Evolutionary conservation across 441 rosid genomes (phyloP).

Genomic region (Dalechampia spathulata): DNA sequence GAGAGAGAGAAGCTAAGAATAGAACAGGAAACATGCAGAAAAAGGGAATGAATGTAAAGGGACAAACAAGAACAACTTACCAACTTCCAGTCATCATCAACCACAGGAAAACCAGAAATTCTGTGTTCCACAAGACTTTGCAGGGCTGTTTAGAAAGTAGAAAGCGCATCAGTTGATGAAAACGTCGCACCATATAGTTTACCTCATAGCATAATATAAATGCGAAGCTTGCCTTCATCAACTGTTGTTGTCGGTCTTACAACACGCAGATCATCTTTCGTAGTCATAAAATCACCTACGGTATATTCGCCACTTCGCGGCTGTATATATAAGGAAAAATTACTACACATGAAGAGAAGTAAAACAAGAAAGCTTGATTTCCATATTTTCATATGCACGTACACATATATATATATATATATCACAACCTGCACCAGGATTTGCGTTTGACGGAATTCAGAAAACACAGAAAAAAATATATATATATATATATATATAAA

Average conservation of each 20-base stretch:
- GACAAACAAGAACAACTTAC: constrained; percentile 31
- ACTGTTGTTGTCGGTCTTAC: constrained; percentile 79
- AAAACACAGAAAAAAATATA: too few species aligned
- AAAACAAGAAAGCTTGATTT: too few species aligned
- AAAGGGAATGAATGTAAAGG: neutral
- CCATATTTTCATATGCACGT: too few species aligned
- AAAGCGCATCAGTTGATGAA: too few species aligned
- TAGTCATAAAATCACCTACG: constrained; percentile 88
- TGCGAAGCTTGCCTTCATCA: constrained; percentile 70
- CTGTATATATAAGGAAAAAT: constrained; percentile 40
- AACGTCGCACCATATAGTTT: too few species aligned
- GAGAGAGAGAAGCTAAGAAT: neutral
- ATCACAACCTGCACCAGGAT: too few species aligned
- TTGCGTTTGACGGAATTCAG: too few species aligned
- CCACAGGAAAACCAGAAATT: constrained; percentile 88
- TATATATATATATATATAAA: too few species aligned
- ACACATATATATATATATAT: too few species aligned
- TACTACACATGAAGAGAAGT: too few species aligned
- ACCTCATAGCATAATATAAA: too few species aligned
- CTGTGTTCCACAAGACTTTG: constrained; percentile 66
- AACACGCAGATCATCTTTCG: constrained; percentile 58
- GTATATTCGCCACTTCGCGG: constrained; percentile 60
- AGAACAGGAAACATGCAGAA: neutral
- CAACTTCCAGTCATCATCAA: constrained; percentile 80
- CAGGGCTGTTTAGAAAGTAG: constrained; percentile 36